phyloP scores from a whole-genome alignment of 352 stramenopile species.

The Phytophthora syringae region DNA sequence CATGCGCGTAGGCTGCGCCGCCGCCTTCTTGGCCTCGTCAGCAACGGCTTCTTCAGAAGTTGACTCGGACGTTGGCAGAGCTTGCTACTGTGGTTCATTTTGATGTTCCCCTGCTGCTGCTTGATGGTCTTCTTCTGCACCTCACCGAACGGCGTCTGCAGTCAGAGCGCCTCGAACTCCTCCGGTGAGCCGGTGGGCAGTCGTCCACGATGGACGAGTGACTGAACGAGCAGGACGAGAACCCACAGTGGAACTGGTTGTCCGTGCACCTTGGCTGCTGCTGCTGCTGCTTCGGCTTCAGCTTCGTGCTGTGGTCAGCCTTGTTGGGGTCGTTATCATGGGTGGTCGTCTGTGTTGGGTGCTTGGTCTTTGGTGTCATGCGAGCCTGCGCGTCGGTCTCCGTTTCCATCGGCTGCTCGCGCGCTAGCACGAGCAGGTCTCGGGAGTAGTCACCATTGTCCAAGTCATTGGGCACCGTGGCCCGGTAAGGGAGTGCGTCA shows the following conservation, averaged over 20 bases:
- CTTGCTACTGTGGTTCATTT: slow-evolving; percentile 17
- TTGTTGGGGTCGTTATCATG: slow-evolving; percentile 8
- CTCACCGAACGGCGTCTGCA: slow-evolving; percentile 52
- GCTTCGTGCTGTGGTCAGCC: background rate
- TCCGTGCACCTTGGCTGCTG: background rate
- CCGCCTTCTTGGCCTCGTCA: background rate
- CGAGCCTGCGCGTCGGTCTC: background rate
- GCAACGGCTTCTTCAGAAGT: background rate
- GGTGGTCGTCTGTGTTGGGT: background rate
- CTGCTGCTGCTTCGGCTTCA: background rate
- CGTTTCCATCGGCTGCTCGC: slow-evolving; percentile 19
- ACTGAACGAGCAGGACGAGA: slow-evolving; percentile 51
- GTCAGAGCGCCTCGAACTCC: slow-evolving; percentile 59
- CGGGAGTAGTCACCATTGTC: slow-evolving; percentile 63
- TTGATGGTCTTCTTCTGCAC: slow-evolving; percentile 41
- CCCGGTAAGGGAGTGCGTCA: slow-evolving; percentile 33
- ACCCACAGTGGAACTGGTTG: slow-evolving; percentile 16
- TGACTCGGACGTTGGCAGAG: background rate
- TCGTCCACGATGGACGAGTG: slow-evolving; percentile 45
- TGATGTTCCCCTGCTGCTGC: slow-evolving; percentile 38
- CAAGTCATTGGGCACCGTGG: too few species aligned
- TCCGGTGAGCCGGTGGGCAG: slow-evolving; percentile 39
- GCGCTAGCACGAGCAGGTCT: slow-evolving; percentile 41
- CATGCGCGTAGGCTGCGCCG: slow-evolving; percentile 5
- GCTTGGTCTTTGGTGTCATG: background rate